Evolutionary conservation across 148 eudicot species (phyloP), one percentile per base, ranked within the genome.

Genomic region (Amaranthus palmeri): DNA sequence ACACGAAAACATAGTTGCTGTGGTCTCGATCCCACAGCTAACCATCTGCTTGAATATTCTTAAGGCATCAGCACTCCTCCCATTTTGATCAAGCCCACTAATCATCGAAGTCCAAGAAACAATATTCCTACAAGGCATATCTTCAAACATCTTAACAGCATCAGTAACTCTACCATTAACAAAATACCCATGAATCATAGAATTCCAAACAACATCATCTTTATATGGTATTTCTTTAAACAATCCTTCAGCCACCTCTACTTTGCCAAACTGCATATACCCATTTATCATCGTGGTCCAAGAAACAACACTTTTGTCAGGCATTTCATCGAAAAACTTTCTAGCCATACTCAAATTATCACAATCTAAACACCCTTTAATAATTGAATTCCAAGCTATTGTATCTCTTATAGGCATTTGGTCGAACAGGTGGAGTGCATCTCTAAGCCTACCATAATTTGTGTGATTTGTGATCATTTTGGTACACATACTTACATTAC

Each of bases 81-180:
- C 93, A 76, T 75, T 77, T 77, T 87, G 90, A 74, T 90, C 92
- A 70, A 93, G 84, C 73, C 98, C 98, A 68, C 87, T 82, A 63
- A 93, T 88, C 86, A 93, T 78, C 2, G 92, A 86, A 42, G 96
- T 93, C 98, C 96, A 93, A 6, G 98, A 81, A 43, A 93, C 86
- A 14, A 90, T 80, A 74, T 90, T 86, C 75, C 77, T 75, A 69
- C 17, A 40, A 8, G 93, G 96, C 88, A 90, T 90, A 56, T 51
- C 54, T n/a, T 81, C 82, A 72, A 92, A 90, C 74, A 93, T 67
- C 68, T 70, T 70, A 41, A 80, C 25, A 10, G 92, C 98, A 54
- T 86, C 83, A 9, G 80, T 83, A 45, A 85, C 83, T 76, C 75
- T 77, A 6, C 83, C 84, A 71, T 90, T 87, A 64, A 59, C 13